A percentile compares a stretch with the other conserved stretches of the same genome.
phyloP scores from a whole-genome alignment of 192 early-diverging fungal genomes.

The Backusella luteola region DNA sequence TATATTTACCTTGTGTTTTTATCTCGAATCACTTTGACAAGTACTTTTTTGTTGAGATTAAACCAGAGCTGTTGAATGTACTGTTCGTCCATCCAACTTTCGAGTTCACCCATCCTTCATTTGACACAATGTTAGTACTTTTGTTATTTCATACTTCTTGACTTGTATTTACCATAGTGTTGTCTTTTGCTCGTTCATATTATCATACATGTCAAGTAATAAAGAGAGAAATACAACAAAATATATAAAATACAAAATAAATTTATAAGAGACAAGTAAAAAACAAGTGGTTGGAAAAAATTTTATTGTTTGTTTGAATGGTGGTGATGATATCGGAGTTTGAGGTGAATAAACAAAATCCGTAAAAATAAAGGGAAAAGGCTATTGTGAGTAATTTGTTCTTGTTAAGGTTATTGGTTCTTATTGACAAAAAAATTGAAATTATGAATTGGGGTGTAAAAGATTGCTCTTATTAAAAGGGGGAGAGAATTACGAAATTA shows the following conservation, averaged over 20 bases:
- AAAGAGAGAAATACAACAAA: background rate
- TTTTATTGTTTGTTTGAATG: background rate
- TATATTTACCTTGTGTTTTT: constrained; percentile 70
- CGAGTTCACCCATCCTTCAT: constrained; percentile 90
- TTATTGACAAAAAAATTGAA: too few species aligned
- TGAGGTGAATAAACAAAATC: too few species aligned
- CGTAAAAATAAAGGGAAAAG: too few species aligned
- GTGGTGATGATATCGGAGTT: too few species aligned
- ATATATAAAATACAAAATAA: background rate
- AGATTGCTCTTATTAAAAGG: too few species aligned
- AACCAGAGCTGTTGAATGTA: constrained; percentile 88
- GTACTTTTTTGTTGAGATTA: constrained; percentile 77
- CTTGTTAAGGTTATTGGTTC: too few species aligned
- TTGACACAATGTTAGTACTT: background rate
- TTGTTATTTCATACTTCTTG: too few species aligned
- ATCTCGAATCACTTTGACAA: constrained; percentile 95
- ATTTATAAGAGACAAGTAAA: background rate
- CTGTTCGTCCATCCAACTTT: constrained; percentile 97
- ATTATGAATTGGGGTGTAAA: too few species aligned
- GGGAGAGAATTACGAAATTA: too few species aligned
- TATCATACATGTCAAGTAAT: background rate
- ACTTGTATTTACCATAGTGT: constrained; percentile 14
- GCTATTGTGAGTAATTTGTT: too few species aligned
- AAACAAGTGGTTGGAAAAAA: background rate
- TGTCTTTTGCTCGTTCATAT: constrained; percentile 8